Percentiles rank a stretch among this genome's conserved stretches.
Evolutionary conservation across 2,329 filamentous ascomycete species (phyloP).

Genomic region (Cytospora mali): DNA sequence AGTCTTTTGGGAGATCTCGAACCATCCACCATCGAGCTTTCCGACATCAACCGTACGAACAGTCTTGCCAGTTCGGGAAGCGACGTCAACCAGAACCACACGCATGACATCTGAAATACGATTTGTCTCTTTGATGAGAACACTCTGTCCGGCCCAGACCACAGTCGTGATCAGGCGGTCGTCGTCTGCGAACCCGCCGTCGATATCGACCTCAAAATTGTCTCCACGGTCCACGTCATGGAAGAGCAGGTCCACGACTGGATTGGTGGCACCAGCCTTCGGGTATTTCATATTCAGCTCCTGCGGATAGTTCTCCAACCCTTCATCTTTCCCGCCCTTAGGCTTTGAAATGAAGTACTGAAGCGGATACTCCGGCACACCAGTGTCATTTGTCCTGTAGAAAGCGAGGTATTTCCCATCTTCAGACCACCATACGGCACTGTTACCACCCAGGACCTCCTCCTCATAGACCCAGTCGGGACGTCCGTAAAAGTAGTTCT

Average conservation of each 20-base stretch:
- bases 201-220: conserved; percentile 76
- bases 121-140: conserved; percentile 90
- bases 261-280: conserved; percentile 92
- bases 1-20: conserved; percentile 88
- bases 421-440: conserved; percentile 92
- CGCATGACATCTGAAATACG: conserved; percentile 90
- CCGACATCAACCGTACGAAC: conserved; percentile 79
- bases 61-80: conserved; percentile 71
- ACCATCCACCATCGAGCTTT: conserved; percentile 93
- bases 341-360: conserved; percentile 91
- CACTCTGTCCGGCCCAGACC: conserved; percentile 83
- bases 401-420: conserved; percentile 91
- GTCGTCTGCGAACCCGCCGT: conserved; percentile 76
- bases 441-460: conserved; percentile 78
- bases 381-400: conserved; percentile 88
- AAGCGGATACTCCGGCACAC: conserved; percentile 87
- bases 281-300: conserved; percentile 94
- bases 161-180: conserved; percentile 92
- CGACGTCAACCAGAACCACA: conserved; percentile 82
- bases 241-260: conserved; percentile 83
- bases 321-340: conserved; percentile 70
- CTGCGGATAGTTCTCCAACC: conserved; percentile 88
- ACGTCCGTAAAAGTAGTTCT: conserved; percentile 90
- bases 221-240: conserved; percentile 80
- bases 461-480: conserved; percentile 96